These are phyloP conservation scores for Candida cerambycidarum DNA, from an alignment of 805 yeast species.

Conservation along the genomic window DNA sequence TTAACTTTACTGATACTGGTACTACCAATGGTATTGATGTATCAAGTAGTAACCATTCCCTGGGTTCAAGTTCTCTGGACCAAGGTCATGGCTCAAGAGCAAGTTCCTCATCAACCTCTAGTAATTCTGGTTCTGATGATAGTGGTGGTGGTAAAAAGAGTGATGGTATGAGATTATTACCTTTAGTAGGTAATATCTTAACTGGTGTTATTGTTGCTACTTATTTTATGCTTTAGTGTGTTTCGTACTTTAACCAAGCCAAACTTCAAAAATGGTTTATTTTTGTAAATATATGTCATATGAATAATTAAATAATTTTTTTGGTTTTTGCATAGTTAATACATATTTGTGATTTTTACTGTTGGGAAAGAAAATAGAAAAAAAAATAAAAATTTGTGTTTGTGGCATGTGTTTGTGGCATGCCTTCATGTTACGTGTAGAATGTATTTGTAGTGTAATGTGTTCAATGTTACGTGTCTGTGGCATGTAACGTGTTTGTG, in stretches of 20 bases:
- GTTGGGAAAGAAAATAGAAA: neutral
- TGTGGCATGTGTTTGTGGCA: no score
- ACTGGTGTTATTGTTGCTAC: neutral
- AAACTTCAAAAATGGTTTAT: no score
- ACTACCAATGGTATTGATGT: constrained; percentile 12
- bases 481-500: no score
- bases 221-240: neutral
- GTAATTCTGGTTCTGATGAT: neutral
- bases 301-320: no score
- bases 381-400: neutral
- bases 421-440: no score
- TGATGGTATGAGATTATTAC: neutral
- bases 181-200: neutral
- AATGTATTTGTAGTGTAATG: no score
- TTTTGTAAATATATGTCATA: no score
- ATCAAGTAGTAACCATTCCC: neutral
- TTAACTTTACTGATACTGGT: constrained; percentile 17
- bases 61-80: no score
- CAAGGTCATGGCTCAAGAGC: no score
- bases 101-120: neutral
- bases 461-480: no score
- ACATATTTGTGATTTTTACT: neutral
- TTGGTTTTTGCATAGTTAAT: neutral
- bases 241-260: no score
- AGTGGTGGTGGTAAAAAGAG: constrained; percentile 3